These are phyloP conservation scores for Heracleum sosnowskyi DNA, from an alignment of 129 eudicot genomes.

Conservation along the genomic window DNA sequence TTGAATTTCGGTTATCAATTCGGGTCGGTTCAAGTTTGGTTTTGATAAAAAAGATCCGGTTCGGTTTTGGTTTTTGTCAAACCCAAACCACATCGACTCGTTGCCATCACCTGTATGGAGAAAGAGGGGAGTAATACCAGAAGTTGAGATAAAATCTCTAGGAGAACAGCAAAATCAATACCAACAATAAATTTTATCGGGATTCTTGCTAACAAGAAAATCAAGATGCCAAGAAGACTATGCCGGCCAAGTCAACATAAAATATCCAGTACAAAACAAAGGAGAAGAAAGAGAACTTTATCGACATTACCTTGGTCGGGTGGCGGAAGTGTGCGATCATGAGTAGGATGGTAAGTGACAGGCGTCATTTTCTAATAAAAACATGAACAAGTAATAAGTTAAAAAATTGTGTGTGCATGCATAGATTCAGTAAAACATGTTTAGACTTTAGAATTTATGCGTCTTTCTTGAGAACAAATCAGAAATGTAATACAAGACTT, in stretches of 20 bases:
- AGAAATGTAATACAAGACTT: not conserved
- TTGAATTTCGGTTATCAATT: too few relatives aligned
- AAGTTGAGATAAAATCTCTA: not conserved
- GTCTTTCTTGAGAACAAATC: not conserved
- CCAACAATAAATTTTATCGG: not conserved
- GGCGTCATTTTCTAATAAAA: conserved; percentile 58
- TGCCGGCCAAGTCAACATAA: not conserved
- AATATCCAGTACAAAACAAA: not conserved
- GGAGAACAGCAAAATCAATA: not conserved
- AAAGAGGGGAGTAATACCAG: not conserved
- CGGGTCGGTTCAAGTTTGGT: too few relatives aligned
- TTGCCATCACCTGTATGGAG: too few relatives aligned
- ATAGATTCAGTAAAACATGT: not conserved
- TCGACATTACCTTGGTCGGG: conserved; percentile 73
- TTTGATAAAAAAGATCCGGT: too few relatives aligned
- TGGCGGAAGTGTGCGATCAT: conserved; percentile 77
- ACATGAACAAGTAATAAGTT: not conserved
- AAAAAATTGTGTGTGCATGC: not conserved
- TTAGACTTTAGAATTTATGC: not conserved
- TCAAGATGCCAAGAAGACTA: not conserved
- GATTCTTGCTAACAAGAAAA: not conserved
- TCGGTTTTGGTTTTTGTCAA: too few relatives aligned
- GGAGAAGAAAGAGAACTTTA: not conserved
- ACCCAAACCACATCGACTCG: too few relatives aligned
- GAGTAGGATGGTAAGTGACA: conserved; percentile 79